Evolutionary conservation across 208 protist species (phyloP).

Genomic region (Trypanosoma grayi): DNA sequence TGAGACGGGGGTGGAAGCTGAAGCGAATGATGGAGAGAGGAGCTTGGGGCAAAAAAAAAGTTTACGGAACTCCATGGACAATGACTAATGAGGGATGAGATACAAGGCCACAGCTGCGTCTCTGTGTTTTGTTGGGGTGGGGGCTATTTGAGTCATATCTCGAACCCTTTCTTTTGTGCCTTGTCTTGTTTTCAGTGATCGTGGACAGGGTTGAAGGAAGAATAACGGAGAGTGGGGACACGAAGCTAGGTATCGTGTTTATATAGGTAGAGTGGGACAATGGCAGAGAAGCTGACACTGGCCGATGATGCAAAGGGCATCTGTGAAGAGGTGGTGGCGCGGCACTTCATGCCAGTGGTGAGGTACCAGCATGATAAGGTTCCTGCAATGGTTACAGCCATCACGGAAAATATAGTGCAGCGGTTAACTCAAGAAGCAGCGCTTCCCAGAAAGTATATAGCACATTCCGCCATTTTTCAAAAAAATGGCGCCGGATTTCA

Average conservation of each 20-base stretch:
- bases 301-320: constrained; percentile 77
- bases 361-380: constrained; percentile 74
- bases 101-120: too few relatives aligned
- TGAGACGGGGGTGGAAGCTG: background rate
- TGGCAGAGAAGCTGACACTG: constrained; percentile 67
- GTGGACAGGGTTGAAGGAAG: too few relatives aligned
- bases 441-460: constrained; percentile 91
- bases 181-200: too few relatives aligned
- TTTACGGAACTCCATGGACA: too few relatives aligned
- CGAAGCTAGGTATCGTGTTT: background rate
- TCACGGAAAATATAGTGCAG: constrained; percentile 75
- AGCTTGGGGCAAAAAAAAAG: too few relatives aligned
- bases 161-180: too few relatives aligned
- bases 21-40: too few relatives aligned
- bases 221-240: too few relatives aligned
- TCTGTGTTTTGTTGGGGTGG: too few relatives aligned
- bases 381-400: constrained; percentile 50
- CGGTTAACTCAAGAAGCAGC: constrained; percentile 78
- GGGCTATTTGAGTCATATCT: too few relatives aligned
- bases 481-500: constrained; percentile 88
- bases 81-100: too few relatives aligned
- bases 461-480: constrained; percentile 79
- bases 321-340: constrained; percentile 65
- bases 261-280: constrained; percentile 1
- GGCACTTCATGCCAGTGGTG: constrained; percentile 60